Evolutionary conservation across 495 filamentous ascomycete genomes (phyloP), one percentile per base, ranked within the genome.

Genomic region (Hyaloscypha variabilis): DNA sequence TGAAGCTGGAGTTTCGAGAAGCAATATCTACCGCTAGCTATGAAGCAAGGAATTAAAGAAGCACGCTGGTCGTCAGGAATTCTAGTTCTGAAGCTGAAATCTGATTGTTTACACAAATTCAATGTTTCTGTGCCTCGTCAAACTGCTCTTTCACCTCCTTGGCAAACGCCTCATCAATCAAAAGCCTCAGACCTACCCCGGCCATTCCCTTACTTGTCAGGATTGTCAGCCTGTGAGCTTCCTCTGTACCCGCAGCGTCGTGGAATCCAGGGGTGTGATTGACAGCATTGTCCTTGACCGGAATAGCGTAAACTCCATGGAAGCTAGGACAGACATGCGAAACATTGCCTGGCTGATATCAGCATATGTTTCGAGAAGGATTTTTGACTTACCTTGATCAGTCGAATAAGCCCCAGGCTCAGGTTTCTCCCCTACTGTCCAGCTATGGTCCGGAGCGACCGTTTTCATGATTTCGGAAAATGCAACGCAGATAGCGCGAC

Each of bases 191-290:
- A 2, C 76, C 85, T 0, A 85, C 77, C 62, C 78, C 72, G 1
- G 85, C 83, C 83, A 87, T 86, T n/a, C 81, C 85, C 63, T 78
- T 80, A 6, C 79, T 85, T 58, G 82, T 84, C 65, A 78, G 71
- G 34, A 87, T 26, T 21, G 81, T 79, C 24, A 76, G 69, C 36
- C 75, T 61, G 56, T 81, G 80, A 0, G 79, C 73, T 31, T 87
- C 81, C 0, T 79, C 66, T 2, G 81, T 84, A 1, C 81, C 81
- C 0, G 84, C 83, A 0, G 79, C 84, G 1, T 75, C 75, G 0
- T 83, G 78, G 64, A 88, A 88, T 19, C 79, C 75, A 11, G 80
- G 81, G 0, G 81, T 87, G 65, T 88, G 85, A 50, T 86, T 85
- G 25, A 79, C 78, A 28, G 74, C 70, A 52, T 76, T 75, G 6